These are phyloP conservation scores for Echria macrotheca DNA, from an alignment of 495 filamentous ascomycete species.

Conservation along the genomic window DNA sequence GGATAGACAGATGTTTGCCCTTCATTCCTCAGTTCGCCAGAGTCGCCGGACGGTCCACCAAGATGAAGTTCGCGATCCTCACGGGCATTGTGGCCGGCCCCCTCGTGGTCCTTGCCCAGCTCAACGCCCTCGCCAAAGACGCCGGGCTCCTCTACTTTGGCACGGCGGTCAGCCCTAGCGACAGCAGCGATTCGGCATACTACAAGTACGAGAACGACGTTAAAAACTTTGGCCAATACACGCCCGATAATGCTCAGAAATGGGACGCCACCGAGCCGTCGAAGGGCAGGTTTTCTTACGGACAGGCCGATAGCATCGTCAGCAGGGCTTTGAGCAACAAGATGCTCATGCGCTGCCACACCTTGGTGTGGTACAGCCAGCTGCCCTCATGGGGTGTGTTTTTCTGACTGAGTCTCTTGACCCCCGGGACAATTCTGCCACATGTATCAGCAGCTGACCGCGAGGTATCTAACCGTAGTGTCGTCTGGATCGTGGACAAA, in stretches of 20 bases:
- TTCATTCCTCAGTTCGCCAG: neutral
- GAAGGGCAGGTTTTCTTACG: constrained; percentile 41
- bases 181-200: constrained; percentile 46
- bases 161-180: constrained; percentile 51
- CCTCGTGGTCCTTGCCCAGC: constrained; percentile 15
- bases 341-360: constrained; percentile 51
- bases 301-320: constrained; percentile 41
- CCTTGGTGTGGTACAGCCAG: constrained; percentile 52
- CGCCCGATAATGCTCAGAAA: constrained; percentile 56
- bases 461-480: constrained; percentile 1
- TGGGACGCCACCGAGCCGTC: constrained; percentile 46
- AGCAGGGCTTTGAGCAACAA: constrained; percentile 47
- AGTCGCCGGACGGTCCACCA: neutral
- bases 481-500: constrained; percentile 47
- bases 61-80: constrained; percentile 10
- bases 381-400: constrained; percentile 47
- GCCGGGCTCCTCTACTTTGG: constrained; percentile 51
- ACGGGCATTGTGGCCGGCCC: constrained; percentile 1
- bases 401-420: too few species aligned
- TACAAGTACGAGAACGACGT: constrained; percentile 31
- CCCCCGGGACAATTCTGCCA: too few species aligned
- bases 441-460: constrained; percentile 8
- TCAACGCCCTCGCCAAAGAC: constrained; percentile 46
- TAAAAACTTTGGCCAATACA: constrained; percentile 51
- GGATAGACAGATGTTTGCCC: neutral